These are phyloP conservation scores for Ceratobasidium sp. DNA, from an alignment of 1,284 basidiomycete genomes.

Conservation along the genomic window DNA sequence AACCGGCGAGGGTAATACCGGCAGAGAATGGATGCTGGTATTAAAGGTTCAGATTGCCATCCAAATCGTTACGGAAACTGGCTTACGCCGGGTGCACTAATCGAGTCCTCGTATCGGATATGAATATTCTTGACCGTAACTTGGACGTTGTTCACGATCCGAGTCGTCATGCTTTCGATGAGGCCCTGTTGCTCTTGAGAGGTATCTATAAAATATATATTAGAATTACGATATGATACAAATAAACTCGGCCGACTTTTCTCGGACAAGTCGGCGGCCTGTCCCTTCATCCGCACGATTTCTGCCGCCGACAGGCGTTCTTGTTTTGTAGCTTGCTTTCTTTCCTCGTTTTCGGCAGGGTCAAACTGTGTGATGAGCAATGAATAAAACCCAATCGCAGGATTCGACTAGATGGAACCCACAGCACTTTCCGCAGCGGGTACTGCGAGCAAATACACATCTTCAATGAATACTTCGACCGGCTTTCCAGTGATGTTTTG, in stretches of 20 bases:
- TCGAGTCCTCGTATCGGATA: slow-evolving; percentile 93
- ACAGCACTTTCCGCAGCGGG: slow-evolving; percentile 74
- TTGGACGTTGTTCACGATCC: slow-evolving; percentile 97
- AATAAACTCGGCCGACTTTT: slow-evolving; percentile 2
- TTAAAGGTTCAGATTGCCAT: neutral
- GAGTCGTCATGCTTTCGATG: slow-evolving; percentile 84
- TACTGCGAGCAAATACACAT: slow-evolving; percentile 93
- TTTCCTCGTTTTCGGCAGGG: slow-evolving; percentile 83
- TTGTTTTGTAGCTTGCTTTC: slow-evolving; percentile 85
- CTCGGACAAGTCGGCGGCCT: slow-evolving; percentile 57
- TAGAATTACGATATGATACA: neutral
- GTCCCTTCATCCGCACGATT: slow-evolving; percentile 76
- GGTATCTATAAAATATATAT: slow-evolving; percentile 56
- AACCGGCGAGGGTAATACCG: slow-evolving; percentile 90
- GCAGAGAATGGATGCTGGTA: slow-evolving; percentile 90
- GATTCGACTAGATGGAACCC: neutral
- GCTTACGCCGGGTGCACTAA: slow-evolving; percentile 89
- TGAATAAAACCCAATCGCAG: too few species aligned
- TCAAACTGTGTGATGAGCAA: slow-evolving; percentile 60
- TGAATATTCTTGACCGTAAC: slow-evolving; percentile 96
- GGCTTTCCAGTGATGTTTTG: slow-evolving; percentile 93
- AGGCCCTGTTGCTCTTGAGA: slow-evolving; percentile 82
- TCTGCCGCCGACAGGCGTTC: slow-evolving; percentile 92
- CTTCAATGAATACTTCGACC: slow-evolving; percentile 90
- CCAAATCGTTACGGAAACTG: neutral